Base-by-base conservation (phyloP, 1,139 yeast genomes). In the Suhomyces choctaworum region DNA sequence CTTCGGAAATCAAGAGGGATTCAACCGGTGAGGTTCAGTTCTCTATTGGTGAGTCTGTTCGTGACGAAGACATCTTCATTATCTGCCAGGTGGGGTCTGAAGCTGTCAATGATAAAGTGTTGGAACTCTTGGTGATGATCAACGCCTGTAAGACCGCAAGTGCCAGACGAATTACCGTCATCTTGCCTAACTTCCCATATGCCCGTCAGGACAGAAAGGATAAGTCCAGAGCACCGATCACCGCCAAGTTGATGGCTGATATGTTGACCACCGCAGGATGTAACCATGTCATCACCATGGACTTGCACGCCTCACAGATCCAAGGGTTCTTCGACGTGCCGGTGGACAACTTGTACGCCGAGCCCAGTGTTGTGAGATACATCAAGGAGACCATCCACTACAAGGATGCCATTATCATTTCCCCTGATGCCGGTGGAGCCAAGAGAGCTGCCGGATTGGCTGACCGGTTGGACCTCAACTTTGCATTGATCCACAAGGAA, bases 401-500 rank as follows among this genome's bases (percentile, higher is more conserved):
- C 53, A 65, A 63, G 50, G 70, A 76, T 27, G 81, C 88, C 45
- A 80, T 94, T 23, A 88, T 90, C 40, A 84, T 92, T 42, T 88
- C 97, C 1, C 98, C 98, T 3, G 98, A 92, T 67, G 98, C 98
- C 4, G 98, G 98, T 53, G 98, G 98, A 40, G 98, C 98, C 41
- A 92, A 92, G 63, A 79, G 98, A 56, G 98, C 96, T 8, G 97
- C 98, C 2, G 87, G 92, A 7, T 72, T 92, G 48, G 97, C 97
- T 32, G 97, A 92, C 61, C 76, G 89, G 46, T 72, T 92, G 46
- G 97, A 90, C 59, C 73, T 90, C 52, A 89, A 89, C 63, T 92
- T 92, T 64, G 97, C 98, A 10, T 78, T 92, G 59, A 92, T 92
- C 52, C 98, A 92, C 65, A 92, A 92, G 64, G 98, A 92, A 66